Evolutionary conservation across 2,329 filamentous ascomycete species (phyloP).

Genomic region (Aspergillus novofumigatus): DNA sequence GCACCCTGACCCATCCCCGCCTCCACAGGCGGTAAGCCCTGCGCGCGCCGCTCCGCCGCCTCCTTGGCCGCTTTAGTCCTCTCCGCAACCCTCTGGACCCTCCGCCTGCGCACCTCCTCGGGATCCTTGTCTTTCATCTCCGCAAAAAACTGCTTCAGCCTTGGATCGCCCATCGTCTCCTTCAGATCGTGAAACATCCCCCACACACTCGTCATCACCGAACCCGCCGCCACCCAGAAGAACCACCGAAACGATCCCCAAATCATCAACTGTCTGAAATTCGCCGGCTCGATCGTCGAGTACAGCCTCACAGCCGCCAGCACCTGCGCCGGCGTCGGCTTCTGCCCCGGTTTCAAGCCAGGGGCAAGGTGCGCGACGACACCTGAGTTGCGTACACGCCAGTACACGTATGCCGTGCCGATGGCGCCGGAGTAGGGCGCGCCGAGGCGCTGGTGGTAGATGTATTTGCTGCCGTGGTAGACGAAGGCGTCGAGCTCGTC

Average conservation of each 20-base stretch:
- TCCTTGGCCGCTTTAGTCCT: not conserved
- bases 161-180: constrained; percentile 17
- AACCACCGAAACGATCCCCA: constrained; percentile 12
- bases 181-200: constrained; percentile 12
- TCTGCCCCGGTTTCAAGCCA: not conserved
- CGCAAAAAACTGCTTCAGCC: constrained; percentile 19
- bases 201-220: constrained; percentile 2
- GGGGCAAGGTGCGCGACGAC: constrained; percentile 1
- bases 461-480: constrained; percentile 12
- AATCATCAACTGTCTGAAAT: not conserved
- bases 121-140: constrained; percentile 16
- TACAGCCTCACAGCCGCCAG: constrained; percentile 3
- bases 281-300: constrained; percentile 2
- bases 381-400: constrained; percentile 6
- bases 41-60: not conserved
- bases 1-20: not conserved
- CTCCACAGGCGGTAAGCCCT: not conserved
- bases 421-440: constrained; percentile 10
- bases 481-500: constrained; percentile 33
- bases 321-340: constrained; percentile 7
- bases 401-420: constrained; percentile 2
- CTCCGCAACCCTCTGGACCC: constrained; percentile 12
- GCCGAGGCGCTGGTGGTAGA: constrained; percentile 21
- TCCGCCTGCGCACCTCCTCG: constrained; percentile 20
- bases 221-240: constrained; percentile 9